Evolutionary conservation across 306 rosid species (phyloP).

Genomic region (Vigna angularis): DNA sequence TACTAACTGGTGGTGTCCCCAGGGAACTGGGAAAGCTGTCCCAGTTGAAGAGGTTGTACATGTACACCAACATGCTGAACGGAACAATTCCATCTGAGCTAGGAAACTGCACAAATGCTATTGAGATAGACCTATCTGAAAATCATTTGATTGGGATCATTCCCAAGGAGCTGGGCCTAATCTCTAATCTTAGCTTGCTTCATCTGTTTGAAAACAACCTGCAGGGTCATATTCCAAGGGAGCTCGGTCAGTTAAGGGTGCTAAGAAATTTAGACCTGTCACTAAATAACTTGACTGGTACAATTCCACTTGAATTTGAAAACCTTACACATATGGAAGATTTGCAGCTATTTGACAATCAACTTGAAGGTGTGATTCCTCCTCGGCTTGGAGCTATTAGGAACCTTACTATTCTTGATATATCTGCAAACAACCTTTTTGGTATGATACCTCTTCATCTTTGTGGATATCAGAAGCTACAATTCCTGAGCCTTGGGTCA

Average conservation of each 20-base stretch:
- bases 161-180: constrained; percentile 65
- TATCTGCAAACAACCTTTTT: constrained; percentile 66
- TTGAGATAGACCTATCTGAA: constrained; percentile 78
- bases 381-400: constrained; percentile 65
- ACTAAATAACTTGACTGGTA: constrained; percentile 70
- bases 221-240: constrained; percentile 66
- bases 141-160: constrained; percentile 65
- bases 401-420: constrained; percentile 67
- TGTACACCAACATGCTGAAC: constrained; percentile 76
- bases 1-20: constrained; percentile 59
- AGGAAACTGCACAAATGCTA: constrained; percentile 70
- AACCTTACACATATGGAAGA: constrained; percentile 65
- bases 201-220: constrained; percentile 76
- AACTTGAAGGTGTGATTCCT: constrained; percentile 75
- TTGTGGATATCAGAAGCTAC: constrained; percentile 60
- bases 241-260: constrained; percentile 61
- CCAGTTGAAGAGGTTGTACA: constrained; percentile 58
- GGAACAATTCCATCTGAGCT: constrained; percentile 72
- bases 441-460: constrained; percentile 73
- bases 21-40: constrained; percentile 65
- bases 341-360: constrained; percentile 78
- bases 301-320: constrained; percentile 69
- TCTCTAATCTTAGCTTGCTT: constrained; percentile 65
- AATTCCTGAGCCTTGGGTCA: constrained; percentile 78
- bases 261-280: constrained; percentile 65